These are phyloP conservation scores for Raffaelea deltoideospora DNA, from an alignment of 2,329 filamentous ascomycete genomes.

Conservation along the genomic window DNA sequence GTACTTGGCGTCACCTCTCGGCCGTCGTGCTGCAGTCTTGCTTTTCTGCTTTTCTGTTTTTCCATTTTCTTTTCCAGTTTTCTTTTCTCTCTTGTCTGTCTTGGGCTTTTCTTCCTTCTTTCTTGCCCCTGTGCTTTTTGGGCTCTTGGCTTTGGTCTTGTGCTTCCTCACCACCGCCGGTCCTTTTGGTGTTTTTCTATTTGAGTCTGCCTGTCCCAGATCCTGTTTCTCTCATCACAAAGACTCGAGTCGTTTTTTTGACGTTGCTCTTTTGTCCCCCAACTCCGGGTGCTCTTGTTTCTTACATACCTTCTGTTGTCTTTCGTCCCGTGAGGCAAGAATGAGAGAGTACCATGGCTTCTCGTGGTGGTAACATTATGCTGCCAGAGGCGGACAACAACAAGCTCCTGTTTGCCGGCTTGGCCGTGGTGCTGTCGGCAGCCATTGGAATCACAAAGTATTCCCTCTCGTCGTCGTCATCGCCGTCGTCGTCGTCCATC, in stretches of 20 bases:
- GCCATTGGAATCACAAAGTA: constrained; percentile 33
- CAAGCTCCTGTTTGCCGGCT: constrained; percentile 37
- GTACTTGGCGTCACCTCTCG: background rate
- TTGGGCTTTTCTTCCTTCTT: no score
- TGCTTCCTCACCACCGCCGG: no score
- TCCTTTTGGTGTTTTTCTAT: no score
- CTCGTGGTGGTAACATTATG: constrained; percentile 50
- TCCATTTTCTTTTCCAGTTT: background rate
- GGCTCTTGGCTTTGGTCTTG: no score
- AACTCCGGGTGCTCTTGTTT: no score
- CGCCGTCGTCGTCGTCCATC: constrained; percentile 13
- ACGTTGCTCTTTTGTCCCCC: no score
- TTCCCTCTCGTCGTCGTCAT: constrained; percentile 7
- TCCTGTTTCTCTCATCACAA: no score
- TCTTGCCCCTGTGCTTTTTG: no score
- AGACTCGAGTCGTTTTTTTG: no score
- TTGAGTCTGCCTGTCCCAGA: no score
- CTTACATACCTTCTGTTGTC: background rate
- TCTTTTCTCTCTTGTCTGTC: no score
- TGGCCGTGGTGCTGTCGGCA: constrained; percentile 34
- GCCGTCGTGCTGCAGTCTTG: background rate
- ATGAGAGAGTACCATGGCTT: constrained; percentile 63
- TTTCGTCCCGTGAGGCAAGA: constrained; percentile 8
- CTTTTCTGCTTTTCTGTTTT: background rate
- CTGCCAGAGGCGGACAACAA: constrained; percentile 27